Base-by-base conservation (phyloP, 2,329 filamentous ascomycete species). In the Nemania serpens region DNA sequence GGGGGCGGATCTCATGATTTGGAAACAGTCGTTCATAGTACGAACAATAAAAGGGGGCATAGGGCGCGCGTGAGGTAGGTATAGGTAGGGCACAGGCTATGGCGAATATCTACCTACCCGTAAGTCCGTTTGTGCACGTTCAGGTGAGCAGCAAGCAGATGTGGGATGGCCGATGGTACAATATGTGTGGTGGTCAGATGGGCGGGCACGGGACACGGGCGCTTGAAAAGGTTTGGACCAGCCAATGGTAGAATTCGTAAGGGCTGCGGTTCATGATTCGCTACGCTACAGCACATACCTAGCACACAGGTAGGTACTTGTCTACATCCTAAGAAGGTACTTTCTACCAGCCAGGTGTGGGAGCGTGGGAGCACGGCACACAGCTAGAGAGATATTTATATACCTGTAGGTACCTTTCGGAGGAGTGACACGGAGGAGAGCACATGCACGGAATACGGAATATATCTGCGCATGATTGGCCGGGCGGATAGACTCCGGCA, bases 391-490 rank as follows among this genome's bases (percentile, higher is more conserved):
- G 3, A 46, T 22, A 29, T 4, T 11, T 43, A 2, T 43, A 9
- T 25, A 49, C 22, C 15, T 29, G 20, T 53, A 43, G 33, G 33
- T 5, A 47, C 18, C 29, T 18, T n/a, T n/a, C n/a, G n/a, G 18
- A 46, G 41, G 3, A 20, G 17, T 12, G 17, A 43, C 15, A 43
- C 3, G 17, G 6, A 10, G 2, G 18, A 13, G 18, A 15, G 7
- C 20, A 45, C 22, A 50, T 43, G 51, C n/a, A n/a, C n/a, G n/a
- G n/a, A 36, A 39, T 59, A 59, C 51, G 41, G 45, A 47, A 56
- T 47, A 34, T 33, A 2, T 20, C 61, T 65, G 65, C 60, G 55
- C 55, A 63, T 59, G 63, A 67, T 67, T 67, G 65, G 63, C 54
- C 50, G 45, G 58, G 37, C 61, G 58, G 64, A 53, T 60, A 54